These are phyloP conservation scores for Komagataella pseudopastoris DNA, from an alignment of 805 yeast genomes.

Conservation along the genomic window DNA sequence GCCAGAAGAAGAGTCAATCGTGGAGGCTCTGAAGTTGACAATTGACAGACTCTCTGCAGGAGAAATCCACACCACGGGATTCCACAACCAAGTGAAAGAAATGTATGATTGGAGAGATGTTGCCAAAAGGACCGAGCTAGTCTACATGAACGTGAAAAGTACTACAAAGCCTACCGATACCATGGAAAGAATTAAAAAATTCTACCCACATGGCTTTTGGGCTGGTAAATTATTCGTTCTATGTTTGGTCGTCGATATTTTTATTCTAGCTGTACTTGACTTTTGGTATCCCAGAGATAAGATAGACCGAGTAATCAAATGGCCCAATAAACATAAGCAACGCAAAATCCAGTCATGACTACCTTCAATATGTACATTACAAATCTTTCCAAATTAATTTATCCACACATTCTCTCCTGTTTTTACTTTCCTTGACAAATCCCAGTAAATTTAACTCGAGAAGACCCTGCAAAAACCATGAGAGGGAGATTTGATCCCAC, in stretches of 20 bases:
- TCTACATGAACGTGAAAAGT: constrained; percentile 28
- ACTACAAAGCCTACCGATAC: constrained; percentile 21
- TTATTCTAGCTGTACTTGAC: constrained; percentile 50
- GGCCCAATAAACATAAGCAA: constrained; percentile 36
- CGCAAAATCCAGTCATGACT: background rate
- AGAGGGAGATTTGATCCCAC: constrained; percentile 53
- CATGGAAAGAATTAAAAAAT: constrained; percentile 43
- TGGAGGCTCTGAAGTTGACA: constrained; percentile 59
- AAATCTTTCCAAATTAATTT: constrained; percentile 62
- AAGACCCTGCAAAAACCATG: constrained; percentile 67
- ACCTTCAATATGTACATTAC: constrained; percentile 9
- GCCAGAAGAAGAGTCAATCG: constrained; percentile 77
- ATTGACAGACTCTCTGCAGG: constrained; percentile 43
- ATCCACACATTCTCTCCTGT: constrained; percentile 54
- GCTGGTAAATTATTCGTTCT: constrained; percentile 77
- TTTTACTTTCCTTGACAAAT: constrained; percentile 42
- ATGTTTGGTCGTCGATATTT: constrained; percentile 69
- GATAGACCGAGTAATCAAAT: constrained; percentile 68
- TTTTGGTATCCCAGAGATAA: constrained; percentile 50
- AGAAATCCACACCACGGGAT: constrained; percentile 53
- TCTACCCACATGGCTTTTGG: constrained; percentile 64
- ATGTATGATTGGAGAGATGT: constrained; percentile 93
- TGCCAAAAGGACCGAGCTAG: constrained; percentile 74
- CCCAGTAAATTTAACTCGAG: constrained; percentile 63
- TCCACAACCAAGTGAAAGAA: constrained; percentile 61